These are phyloP conservation scores for Hypericum perforatum DNA, from an alignment of 345 rosid genomes.

Conservation along the genomic window DNA sequence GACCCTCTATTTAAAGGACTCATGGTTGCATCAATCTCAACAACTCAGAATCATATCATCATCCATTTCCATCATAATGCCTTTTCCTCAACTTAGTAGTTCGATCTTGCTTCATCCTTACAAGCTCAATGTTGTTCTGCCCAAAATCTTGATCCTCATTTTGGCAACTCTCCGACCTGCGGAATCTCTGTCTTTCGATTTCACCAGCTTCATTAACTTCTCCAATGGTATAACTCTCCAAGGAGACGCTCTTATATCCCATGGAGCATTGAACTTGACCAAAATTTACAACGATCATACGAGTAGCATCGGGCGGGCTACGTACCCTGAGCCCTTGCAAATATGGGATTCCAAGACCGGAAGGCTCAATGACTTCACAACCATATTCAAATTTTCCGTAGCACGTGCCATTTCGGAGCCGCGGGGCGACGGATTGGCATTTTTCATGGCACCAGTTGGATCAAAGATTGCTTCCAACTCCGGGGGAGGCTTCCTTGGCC, in stretches of 20 bases:
- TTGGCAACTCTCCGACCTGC: conserved; percentile 14
- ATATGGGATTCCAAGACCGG: conserved; percentile 37
- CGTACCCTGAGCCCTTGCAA: conserved; percentile 25
- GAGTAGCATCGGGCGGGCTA: conserved; percentile 38
- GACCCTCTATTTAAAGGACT: too few relatives aligned
- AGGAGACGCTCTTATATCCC: conserved; percentile 29
- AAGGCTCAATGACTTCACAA: conserved; percentile 34
- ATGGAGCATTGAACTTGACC: conserved; percentile 28
- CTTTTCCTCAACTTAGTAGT: too few relatives aligned
- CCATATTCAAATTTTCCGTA: conserved; percentile 38
- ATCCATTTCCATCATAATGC: too few relatives aligned
- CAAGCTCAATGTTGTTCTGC: neutral
- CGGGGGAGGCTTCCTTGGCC: conserved; percentile 32
- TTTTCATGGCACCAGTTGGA: conserved; percentile 36
- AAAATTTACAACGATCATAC: conserved; percentile 17
- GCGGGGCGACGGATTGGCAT: conserved; percentile 41
- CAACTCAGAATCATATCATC: too few relatives aligned
- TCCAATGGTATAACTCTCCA: conserved; percentile 18
- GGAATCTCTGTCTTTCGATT: conserved; percentile 28
- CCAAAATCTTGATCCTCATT: conserved; percentile 1
- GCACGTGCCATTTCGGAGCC: neutral
- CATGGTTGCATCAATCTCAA: too few relatives aligned
- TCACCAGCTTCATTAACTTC: conserved; percentile 28
- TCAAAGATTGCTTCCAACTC: conserved; percentile 36
- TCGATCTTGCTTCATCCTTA: neutral